These are phyloP conservation scores for Tephrocybe sp. DNA, from an alignment of 768 basidiomycete species.

Conservation along the genomic window DNA sequence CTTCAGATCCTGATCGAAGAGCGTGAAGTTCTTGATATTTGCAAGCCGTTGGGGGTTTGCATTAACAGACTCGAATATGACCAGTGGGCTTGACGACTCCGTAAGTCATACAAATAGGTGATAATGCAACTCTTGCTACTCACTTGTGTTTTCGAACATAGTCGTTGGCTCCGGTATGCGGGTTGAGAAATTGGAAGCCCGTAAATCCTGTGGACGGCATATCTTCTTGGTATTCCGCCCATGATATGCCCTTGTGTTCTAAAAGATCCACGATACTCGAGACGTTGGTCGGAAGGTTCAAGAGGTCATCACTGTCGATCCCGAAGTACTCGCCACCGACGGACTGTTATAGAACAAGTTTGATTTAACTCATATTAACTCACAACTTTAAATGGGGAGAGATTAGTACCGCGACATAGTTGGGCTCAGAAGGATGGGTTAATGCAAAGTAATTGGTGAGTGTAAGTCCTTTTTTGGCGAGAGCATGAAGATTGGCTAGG, in stretches of 20 bases:
- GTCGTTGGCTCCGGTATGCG: slow-evolving; percentile 22
- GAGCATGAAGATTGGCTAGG: slow-evolving; percentile 27
- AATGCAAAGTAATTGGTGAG: slow-evolving; percentile 47
- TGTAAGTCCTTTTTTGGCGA: slow-evolving; percentile 50
- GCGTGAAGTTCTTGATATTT: slow-evolving; percentile 59
- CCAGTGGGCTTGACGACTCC: slow-evolving; percentile 35
- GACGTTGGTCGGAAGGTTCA: slow-evolving; percentile 43
- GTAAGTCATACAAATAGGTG: background rate
- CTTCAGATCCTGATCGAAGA: slow-evolving; percentile 56
- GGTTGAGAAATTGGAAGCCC: slow-evolving; percentile 34
- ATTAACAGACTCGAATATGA: slow-evolving; percentile 52
- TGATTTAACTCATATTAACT: too few relatives aligned
- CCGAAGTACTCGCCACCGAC: slow-evolving; percentile 30
- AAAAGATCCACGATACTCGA: slow-evolving; percentile 62
- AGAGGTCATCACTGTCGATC: slow-evolving; percentile 39
- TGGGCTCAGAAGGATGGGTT: slow-evolving; percentile 64
- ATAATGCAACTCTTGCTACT: background rate
- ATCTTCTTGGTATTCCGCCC: slow-evolving; percentile 63
- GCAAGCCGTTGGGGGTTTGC: slow-evolving; percentile 37
- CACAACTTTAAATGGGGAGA: slow-evolving; percentile 21
- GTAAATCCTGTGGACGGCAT: slow-evolving; percentile 51
- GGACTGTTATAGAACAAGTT: background rate
- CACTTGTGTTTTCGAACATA: slow-evolving; percentile 32
- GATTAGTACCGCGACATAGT: slow-evolving; percentile 42
- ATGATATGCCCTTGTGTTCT: slow-evolving; percentile 55